Base-by-base conservation (phyloP, 179 eudicot species). In the Corrigiola litoralis region DNA sequence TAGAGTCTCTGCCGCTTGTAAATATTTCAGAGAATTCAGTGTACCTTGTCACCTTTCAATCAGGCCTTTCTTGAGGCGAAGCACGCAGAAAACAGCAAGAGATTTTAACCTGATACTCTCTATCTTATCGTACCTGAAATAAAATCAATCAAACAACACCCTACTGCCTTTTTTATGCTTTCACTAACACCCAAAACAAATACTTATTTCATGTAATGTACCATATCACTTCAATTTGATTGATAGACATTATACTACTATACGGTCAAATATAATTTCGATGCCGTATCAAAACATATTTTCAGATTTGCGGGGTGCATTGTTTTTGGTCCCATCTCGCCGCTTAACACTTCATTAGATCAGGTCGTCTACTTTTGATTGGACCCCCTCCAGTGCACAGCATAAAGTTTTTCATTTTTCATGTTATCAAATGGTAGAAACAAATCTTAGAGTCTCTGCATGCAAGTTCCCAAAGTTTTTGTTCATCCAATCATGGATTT, bases 311-410 rank as follows among this genome's bases (percentile, higher is more conserved):
- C 36, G 62, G 29, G 71, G 66, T 74, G 36, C 73, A 68, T 16
- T 63, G 73, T 47, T 63, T 58, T 69, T 53, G 63, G 66, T 50
- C 78, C 6, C 7, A 29, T 18, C 28, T 34, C 58, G 59, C 67
- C 76, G 67, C 75, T 58, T 63, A 6, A 16, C 18, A 2, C 18
- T 44, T 52, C 0, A 49, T 57, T 7, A 27, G 18, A 65, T 36
- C 45, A 57, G 56, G 53, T 50, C 70, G 57, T 18, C 66, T 59
- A 32, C 11, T 25, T 41, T 46, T 73, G 33, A 66, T 68, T 73
- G 77, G 72, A 67, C 77, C 72, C 42, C 68, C 51, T 66, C 16
- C 71, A 44, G 33, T 68, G 77, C 69, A 68, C 50, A 68, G 58
- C 64, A 67, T 61, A 63, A 42, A 34, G 5, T 34, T 21, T 20